Base-by-base conservation (phyloP, 352 stramenopile genomes). In the Saprolegnia diclina region DNA sequence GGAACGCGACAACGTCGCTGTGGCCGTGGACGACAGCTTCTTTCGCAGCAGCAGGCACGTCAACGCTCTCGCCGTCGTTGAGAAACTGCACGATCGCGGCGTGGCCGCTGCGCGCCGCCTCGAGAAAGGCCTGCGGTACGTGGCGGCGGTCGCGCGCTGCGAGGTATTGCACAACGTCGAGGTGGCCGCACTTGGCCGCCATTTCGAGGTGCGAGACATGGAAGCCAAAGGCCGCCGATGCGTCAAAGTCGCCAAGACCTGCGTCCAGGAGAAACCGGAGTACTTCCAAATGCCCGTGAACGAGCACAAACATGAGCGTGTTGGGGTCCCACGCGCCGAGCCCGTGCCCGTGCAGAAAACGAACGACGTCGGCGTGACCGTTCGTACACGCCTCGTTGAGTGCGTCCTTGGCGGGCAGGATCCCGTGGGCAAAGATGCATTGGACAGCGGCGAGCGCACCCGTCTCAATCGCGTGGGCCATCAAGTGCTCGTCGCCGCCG, bases 151-250 rank as follows among this genome's bases (percentile, higher is more conserved):
- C n/a, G n/a, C n/a, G n/a, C n/a, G n/a, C n/a, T n/a, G n/a, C 7
- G 32, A 57, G 9, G 32, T 57, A 57, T 16, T 57, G 22, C 0
- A 69, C 63, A 32, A 69, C 29, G 35, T 69, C 45, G 19, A 69
- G 24, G 45, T 69, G 63, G 35, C 63, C 63, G 26, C 52, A 57
- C 63, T 69, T 69, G 44, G 63, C 63, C n/a, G 53, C 63, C 9
- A 69, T 42, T 22, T 69, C 63, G 10, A 69, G 4, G 32, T 7
- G 22, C 22, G 52, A 16, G 14, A 57, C 52, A 16, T 57, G 7
- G 32, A 57, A 57, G 32, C 52, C 52, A 16, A 57, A 57, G 7
- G 16, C 16, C 32, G 52, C 32, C 7, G 14, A 16, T 13, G 52
- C 22, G 32, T 57, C 52, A 57, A 57, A 57, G 52, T 16, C 32